Percentiles rank a stretch among this genome's conserved stretches.
phyloP scores from a whole-genome alignment of 2,329 filamentous ascomycete genomes.

The Botrytis squamosa region DNA sequence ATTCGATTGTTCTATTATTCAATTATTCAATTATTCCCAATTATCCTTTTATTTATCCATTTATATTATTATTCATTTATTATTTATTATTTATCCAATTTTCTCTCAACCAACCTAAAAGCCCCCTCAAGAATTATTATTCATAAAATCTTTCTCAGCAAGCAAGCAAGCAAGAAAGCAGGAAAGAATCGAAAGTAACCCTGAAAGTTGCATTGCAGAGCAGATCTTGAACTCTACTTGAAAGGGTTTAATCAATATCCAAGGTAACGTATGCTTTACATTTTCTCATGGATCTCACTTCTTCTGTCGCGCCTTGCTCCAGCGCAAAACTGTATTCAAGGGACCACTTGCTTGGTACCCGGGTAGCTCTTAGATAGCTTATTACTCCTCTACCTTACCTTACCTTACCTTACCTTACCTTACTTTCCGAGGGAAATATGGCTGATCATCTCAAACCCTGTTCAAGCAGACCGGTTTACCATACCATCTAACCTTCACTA shows the following conservation, averaged over 20 bases:
- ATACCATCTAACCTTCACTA: conserved; percentile 3
- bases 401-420: not conserved
- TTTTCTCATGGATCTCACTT: not conserved
- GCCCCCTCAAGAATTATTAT: not conserved
- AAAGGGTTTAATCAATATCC: conserved; percentile 14
- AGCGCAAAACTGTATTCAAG: conserved; percentile 10
- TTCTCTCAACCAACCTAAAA: too few relatives aligned
- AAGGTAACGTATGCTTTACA: conserved; percentile 17
- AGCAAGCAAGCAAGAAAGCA: too few relatives aligned
- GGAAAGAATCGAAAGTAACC: not conserved
- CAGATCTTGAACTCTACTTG: not conserved
- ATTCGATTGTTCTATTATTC: too few relatives aligned
- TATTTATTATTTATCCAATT: not conserved
- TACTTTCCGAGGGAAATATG: conserved; percentile 1
- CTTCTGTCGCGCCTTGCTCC: conserved; percentile 9
- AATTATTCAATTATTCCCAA: too few relatives aligned
- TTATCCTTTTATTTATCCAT: not conserved
- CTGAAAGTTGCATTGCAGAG: not conserved
- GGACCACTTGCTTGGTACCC: conserved; percentile 9
- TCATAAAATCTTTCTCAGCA: not conserved
- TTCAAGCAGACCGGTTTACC: conserved; percentile 13
- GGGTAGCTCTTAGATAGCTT: conserved; percentile 6
- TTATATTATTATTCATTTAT: not conserved
- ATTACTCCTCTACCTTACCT: not conserved
- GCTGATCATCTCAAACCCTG: conserved; percentile 22